Conservation (phyloP, 2,329 filamentous ascomycete species). For the Amphichorda felina region DNA sequence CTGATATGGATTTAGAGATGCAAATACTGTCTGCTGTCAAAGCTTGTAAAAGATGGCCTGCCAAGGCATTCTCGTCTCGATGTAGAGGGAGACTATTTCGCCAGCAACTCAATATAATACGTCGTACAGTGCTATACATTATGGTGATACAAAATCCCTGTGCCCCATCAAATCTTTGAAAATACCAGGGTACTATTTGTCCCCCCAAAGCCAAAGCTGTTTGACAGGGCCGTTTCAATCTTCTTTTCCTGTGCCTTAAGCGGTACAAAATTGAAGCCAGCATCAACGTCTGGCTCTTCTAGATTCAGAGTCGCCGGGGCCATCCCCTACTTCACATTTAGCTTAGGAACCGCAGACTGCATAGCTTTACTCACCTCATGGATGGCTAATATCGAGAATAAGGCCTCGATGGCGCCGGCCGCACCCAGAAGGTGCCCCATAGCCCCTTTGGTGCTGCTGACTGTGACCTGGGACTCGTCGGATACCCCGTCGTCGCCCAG, state of each 20-base stretch:
- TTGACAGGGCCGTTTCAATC: constrained; percentile 70
- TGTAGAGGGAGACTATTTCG: no score
- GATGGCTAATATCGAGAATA: constrained; percentile 74
- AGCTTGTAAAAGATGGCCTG: no score
- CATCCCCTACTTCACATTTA: constrained; percentile 43
- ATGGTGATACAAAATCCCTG: background rate
- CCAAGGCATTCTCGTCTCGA: no score
- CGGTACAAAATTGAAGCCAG: constrained; percentile 79
- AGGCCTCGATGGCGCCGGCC: constrained; percentile 78
- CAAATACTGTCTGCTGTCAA: no score
- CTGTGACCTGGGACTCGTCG: constrained; percentile 53
- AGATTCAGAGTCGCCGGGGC: constrained; percentile 86
- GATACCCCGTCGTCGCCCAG: constrained; percentile 57
- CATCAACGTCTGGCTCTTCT: constrained; percentile 49
- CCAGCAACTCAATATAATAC: background rate
- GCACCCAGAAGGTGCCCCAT: constrained; percentile 86
- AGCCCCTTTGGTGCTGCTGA: constrained; percentile 91
- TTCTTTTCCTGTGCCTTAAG: constrained; percentile 54
- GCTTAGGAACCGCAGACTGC: background rate
- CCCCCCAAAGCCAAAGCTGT: constrained; percentile 96
- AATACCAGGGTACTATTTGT: constrained; percentile 90
- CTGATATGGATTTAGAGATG: no score
- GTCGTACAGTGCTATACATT: constrained; percentile 1
- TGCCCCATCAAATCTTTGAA: constrained; percentile 17
- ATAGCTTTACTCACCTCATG: constrained; percentile 56